Evolutionary conservation across 495 filamentous ascomycete genomes (phyloP).

Genomic region (Penicillium egyptiacum): DNA sequence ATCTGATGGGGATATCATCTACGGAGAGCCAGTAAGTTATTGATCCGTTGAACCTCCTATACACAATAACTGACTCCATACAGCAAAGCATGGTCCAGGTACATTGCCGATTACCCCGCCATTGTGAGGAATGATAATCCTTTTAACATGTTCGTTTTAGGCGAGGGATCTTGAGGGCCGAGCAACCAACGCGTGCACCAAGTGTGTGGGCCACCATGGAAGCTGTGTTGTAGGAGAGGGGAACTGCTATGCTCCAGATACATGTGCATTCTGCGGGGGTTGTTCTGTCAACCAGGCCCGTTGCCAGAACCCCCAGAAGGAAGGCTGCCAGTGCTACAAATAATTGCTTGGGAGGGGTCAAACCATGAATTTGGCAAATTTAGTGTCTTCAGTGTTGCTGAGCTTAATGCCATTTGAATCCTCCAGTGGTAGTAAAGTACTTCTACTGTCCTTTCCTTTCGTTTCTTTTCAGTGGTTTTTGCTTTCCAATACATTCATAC

Average conservation of each 20-base stretch:
- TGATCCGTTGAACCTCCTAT: background rate
- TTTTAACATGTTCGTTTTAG: background rate
- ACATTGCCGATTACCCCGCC: background rate
- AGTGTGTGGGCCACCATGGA: constrained; percentile 9
- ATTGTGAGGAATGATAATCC: background rate
- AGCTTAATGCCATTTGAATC: background rate
- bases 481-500: background rate
- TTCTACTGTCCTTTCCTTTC: background rate
- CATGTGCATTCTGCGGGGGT: constrained; percentile 1
- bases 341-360: background rate
- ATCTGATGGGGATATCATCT: background rate
- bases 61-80: background rate
- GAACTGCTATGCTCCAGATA: constrained; percentile 4
- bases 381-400: background rate
- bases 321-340: constrained; percentile 6
- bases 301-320: constrained; percentile 4
- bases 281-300: constrained; percentile 1
- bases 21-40: background rate
- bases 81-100: constrained; percentile 1
- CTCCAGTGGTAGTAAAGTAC: background rate
- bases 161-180: background rate
- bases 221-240: constrained; percentile 7
- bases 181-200: constrained; percentile 3
- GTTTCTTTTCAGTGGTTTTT: background rate
- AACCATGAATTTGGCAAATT: too few species aligned